phyloP scores from a whole-genome alignment of 2,329 filamentous ascomycete genomes.

The Acrocalymma vagum region DNA sequence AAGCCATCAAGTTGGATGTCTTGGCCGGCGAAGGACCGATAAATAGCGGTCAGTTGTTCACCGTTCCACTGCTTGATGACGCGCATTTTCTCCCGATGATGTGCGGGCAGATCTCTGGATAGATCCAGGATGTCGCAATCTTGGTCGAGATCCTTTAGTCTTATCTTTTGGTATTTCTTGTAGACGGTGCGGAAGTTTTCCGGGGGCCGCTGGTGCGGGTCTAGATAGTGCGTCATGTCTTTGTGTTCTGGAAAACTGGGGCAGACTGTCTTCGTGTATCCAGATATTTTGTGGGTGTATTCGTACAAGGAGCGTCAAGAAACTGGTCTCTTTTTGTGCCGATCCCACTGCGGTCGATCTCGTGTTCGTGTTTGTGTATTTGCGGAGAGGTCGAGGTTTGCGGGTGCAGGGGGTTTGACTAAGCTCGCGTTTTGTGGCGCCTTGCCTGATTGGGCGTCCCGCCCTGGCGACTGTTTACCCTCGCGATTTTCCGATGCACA shows the following conservation, averaged over 20 bases:
- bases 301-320: conserved; percentile 13
- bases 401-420: conserved; percentile 17
- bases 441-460: conserved; percentile 28
- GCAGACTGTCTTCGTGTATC: too few species aligned
- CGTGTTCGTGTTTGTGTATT: not conserved
- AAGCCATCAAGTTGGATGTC: conserved; percentile 6
- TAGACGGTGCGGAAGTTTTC: conserved; percentile 74
- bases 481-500: conserved; percentile 29
- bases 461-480: conserved; percentile 29
- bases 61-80: conserved; percentile 29
- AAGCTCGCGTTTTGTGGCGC: conserved; percentile 30
- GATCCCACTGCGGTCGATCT: not conserved
- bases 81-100: conserved; percentile 24
- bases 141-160: conserved; percentile 60
- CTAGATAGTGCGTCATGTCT: conserved; percentile 57
- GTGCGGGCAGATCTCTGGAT: conserved; percentile 35
- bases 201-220: conserved; percentile 82
- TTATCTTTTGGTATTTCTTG: conserved; percentile 75
- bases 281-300: too few species aligned
- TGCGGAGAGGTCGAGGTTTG: not conserved
- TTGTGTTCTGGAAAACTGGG: not conserved
- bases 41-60: conserved; percentile 28
- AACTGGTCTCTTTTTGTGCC: conserved; percentile 8
- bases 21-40: conserved; percentile 31
- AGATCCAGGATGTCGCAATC: conserved; percentile 53